Base-by-base conservation (phyloP, 139 green algal genomes). In the Chlorella sp. region DNA sequence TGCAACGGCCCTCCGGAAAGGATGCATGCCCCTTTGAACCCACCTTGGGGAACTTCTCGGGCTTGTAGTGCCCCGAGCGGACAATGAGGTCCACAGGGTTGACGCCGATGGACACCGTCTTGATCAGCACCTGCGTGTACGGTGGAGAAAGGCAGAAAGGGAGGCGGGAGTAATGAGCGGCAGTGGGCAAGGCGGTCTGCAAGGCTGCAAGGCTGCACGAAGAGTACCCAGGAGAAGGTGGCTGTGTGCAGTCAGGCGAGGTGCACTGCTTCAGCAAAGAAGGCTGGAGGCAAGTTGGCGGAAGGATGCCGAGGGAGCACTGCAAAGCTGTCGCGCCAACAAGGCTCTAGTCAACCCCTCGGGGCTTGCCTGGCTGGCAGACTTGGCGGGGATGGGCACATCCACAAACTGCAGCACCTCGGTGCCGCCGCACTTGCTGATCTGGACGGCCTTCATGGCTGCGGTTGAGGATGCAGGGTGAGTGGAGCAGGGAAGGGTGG, bases 331-430 rank as follows among this genome's bases (percentile, higher is more conserved):
- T n/a, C n/a, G n/a, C n/a, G n/a, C n/a, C n/a, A n/a, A n/a, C n/a
- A n/a, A n/a, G n/a, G n/a, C n/a, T n/a, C n/a, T n/a, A n/a, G n/a
- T n/a, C n/a, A n/a, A n/a, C n/a, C n/a, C n/a, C n/a, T n/a, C n/a
- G 34, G 28, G 12, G 5, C 51, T 60, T 60, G 51, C 51, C 51
- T 60, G 51, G 51, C 51, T 60, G 51, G 51, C 12, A 18, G 51
- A 23, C 51, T 60, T 60, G 26, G 30, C 5, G 12, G 76, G 76
- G 20, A 82, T 17, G 0, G 74, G 74, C 20, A 81, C 76, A 15
- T 73, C 38, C 16, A 28, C 76, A n/a, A 82, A 18, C 76, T 82
- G 32, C 57, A 82, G 38, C 57, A 82, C 76, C 36, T 82, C 76
- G 36, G 38, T 38, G 55, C 57, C 76, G 32, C 76, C 76, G 57